Base-by-base conservation (phyloP, 108 stramenopile species). In the Pseudonitzschia pungens region DNA sequence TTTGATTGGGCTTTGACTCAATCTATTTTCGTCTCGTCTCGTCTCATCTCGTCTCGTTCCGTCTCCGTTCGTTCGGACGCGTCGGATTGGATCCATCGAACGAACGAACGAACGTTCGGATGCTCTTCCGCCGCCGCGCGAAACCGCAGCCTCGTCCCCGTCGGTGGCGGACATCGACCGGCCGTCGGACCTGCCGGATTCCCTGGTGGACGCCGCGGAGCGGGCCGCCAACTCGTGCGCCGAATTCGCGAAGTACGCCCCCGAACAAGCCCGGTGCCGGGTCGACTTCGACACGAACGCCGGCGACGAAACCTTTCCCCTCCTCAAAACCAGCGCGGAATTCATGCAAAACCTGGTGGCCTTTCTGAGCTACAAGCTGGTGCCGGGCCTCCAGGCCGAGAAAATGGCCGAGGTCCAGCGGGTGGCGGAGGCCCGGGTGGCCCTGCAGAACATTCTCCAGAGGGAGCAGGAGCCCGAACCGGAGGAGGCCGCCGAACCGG, bases 251-350 rank as follows among this genome's bases (percentile, higher is more conserved):
- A 57, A 81, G 63, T 58, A 45, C 1, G 63, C 76, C 8, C 88
- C 87, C 0, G 40, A 85, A 0, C 48, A 78, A 74, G 77, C 70
- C 9, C 88, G 92, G 16, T 93, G 92, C 52, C 86, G 92, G 11
- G 88, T 93, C n/a, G 95, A 96, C 77, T 96, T 97, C 84, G 96
- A 96, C 70, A 97, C 97, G 8, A 81, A 79, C 36, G 86, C 86
- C 0, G 97, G 97, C 0, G 97, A 97, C 72, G 94, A 93, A 72
- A 97, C 96, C 0, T 97, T 88, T 76, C 95, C 96, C 12, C 76
- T 83, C 51, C 81, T 97, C 24, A 97, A 97, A 73, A 60, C 77
- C 11, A 87, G 86, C 68, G 84, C 93, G 6, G 90, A 91, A 65
- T 95, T 97, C 73, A 94, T 94, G 86, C 88, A 93, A 74, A 81